phyloP scores from a whole-genome alignment of 2,329 filamentous ascomycete genomes.

The Chaetothyriales sp. region DNA sequence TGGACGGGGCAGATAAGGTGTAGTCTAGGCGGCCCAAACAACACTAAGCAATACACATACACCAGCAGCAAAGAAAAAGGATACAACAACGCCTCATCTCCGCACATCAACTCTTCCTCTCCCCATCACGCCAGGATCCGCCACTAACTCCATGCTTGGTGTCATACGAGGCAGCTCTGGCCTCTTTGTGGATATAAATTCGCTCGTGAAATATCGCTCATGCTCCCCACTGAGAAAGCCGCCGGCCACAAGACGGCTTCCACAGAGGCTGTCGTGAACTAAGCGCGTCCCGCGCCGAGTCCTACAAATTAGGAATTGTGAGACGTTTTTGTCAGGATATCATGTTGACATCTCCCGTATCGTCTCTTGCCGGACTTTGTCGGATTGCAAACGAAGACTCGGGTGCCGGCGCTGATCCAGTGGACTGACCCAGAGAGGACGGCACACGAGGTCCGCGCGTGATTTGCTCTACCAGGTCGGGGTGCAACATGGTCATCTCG shows the following conservation, averaged over 20 bases:
- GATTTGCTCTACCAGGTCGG: background rate
- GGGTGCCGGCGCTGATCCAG: no score
- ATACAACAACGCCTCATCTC: background rate
- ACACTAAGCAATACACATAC: background rate
- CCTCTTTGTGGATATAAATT: background rate
- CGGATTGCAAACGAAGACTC: background rate
- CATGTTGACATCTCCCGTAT: background rate
- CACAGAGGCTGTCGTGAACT: background rate
- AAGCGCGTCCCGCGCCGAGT: background rate
- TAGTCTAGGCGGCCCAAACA: background rate
- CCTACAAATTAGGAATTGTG: background rate
- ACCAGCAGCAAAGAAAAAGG: background rate
- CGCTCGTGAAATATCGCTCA: background rate
- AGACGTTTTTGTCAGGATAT: background rate
- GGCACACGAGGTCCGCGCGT: background rate
- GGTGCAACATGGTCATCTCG: background rate
- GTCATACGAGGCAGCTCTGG: background rate
- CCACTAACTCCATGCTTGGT: background rate
- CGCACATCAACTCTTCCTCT: background rate
- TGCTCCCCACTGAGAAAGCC: background rate
- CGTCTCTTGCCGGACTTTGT: background rate
- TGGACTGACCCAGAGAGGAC: background rate
- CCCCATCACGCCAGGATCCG: background rate
- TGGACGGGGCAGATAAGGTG: background rate
- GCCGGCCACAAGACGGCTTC: background rate